Evolutionary conservation across 2,329 filamentous ascomycete genomes (phyloP).

Genomic region (Arthrobotrys sphaeroides): DNA sequence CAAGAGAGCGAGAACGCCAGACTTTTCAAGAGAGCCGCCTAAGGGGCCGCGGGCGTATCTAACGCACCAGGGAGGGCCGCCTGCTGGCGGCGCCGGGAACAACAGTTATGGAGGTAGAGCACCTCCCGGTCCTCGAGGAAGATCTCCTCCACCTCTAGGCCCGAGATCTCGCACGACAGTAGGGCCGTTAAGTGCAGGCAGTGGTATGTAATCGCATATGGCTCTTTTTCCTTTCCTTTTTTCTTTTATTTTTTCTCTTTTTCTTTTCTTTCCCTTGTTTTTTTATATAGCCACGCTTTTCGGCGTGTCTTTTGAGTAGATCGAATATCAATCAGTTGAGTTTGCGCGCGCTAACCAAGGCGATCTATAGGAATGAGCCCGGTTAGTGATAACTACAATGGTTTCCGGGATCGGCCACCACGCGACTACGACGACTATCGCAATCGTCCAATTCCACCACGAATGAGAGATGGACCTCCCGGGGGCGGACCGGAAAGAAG

Average conservation of each 20-base stretch:
- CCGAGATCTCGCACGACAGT: conserved; percentile 33
- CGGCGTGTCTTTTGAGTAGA: neutral
- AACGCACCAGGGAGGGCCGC: conserved; percentile 39
- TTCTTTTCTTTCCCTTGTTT: too few relatives aligned
- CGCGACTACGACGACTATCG: conserved; percentile 47
- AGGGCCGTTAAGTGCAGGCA: conserved; percentile 41
- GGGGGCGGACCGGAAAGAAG: conserved; percentile 24
- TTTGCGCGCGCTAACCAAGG: neutral
- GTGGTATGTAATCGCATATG: conserved; percentile 28
- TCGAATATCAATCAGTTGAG: neutral
- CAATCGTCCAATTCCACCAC: conserved; percentile 21
- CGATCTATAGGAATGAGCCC: conserved; percentile 42
- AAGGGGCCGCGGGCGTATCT: conserved; percentile 50
- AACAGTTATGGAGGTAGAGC: conserved; percentile 30
- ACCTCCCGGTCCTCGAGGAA: conserved; percentile 32
- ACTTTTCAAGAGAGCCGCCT: conserved; percentile 44
- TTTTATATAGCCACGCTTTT: neutral
- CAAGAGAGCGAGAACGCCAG: conserved; percentile 38
- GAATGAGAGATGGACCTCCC: conserved; percentile 17
- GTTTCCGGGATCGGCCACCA: conserved; percentile 34
- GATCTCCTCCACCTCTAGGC: conserved; percentile 44
- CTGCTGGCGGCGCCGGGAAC: conserved; percentile 19
- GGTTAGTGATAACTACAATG: conserved; percentile 33
- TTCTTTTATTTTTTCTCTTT: too few relatives aligned
- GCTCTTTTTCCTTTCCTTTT: too few relatives aligned